Base-by-base conservation (phyloP, 2,329 filamentous ascomycete genomes). In the Fusarium sterilihyphosum region DNA sequence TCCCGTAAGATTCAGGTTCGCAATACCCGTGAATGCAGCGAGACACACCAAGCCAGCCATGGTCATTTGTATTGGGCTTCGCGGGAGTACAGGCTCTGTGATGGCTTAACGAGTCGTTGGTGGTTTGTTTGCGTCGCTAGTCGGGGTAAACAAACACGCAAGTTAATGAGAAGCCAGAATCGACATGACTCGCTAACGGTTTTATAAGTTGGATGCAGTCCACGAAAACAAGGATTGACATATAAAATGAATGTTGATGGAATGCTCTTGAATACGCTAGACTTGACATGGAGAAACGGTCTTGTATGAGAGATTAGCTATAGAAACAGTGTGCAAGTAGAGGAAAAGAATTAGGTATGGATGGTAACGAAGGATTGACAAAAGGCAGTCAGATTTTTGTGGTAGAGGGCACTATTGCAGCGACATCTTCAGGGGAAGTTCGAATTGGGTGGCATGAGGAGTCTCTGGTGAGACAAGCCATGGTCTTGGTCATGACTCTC, bases 401-500 rank as follows among this genome's bases (percentile, higher is more conserved):
- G 29, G 56, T 14, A 33, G n/a, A 33, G 33, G 49, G 43, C 29
- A 43, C 20, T 35, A 37, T 43, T 31, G 40, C 24, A 58, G 52
- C 33, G 49, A 53, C 38, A 43, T 33, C 31, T 61, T 35, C n/a
- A 64, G 33, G 26, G 47, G 33, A 37, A 57, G 22, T 44, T 29
- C 20, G 44, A 73, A 53, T 58, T 44, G 50, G 64, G 20, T 29
- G 41, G 13, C 37, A 61, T 41, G 33, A 41, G 58, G 31, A 47
- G 33, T 35, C 29, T 47, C 50, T 50, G 40, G 67, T 62, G 50
- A 50, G 46, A 67, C 43, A 44, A 71, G 47, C 37, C 38, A 43
- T 14, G 29, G 37, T 40, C 33, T 56, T 47, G 24, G 44, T 24
- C 37, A 50, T 41, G 46, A 29, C 38, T 37, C 52, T 61, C 41